Base-by-base conservation (phyloP, 139 green algal genomes). In the Auxenochlorella pyrenoidosa region DNA sequence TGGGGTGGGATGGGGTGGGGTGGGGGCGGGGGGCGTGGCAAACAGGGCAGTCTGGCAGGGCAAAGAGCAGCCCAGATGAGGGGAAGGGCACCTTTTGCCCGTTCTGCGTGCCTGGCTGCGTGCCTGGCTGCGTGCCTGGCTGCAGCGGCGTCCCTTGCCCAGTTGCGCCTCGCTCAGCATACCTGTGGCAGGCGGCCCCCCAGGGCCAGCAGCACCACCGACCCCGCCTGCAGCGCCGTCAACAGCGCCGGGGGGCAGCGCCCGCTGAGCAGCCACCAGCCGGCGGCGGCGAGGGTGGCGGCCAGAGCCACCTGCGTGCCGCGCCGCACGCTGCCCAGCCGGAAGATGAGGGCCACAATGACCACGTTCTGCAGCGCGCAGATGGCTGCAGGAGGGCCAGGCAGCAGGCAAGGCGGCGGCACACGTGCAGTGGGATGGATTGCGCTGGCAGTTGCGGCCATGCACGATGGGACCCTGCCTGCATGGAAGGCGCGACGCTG, bases 291-390 rank as follows among this genome's bases (percentile, higher is more conserved):
- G 19, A 87, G 78, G 71, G 13, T 43, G 1, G 58, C 79, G 0
- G 43, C 32, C 24, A 65, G 44, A 2, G 22, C 40, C 22, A 41
- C 28, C n/a, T 80, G 36, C 19, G 51, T 36, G n/a, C 44, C 30
- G 47, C 32, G n/a, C 10, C 24, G n/a, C 40, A 72, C 71, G 2
- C 30, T 47, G 40, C 86, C 87, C 51, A 84, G 89, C n/a, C 71
- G 38, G 59, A 93, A 89, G 28, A 96, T 94, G 41, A 95, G 88
- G 34, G 40, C 87, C n/a, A 96, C 83, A 32, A 96, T 89, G 26
- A 94, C 81, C 15, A 93, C 85, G 82, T 96, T 94, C 75, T 96
- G 94, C 41, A 93, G 38, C 91, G 92, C 95, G 90, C 94, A 96
- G 8, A 93, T 90, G 60, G 80, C 80, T 85, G 80, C 80, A n/a